Conservation (phyloP, 2,329 filamentous ascomycete genomes). For the Fusarium chlamydosporum region DNA sequence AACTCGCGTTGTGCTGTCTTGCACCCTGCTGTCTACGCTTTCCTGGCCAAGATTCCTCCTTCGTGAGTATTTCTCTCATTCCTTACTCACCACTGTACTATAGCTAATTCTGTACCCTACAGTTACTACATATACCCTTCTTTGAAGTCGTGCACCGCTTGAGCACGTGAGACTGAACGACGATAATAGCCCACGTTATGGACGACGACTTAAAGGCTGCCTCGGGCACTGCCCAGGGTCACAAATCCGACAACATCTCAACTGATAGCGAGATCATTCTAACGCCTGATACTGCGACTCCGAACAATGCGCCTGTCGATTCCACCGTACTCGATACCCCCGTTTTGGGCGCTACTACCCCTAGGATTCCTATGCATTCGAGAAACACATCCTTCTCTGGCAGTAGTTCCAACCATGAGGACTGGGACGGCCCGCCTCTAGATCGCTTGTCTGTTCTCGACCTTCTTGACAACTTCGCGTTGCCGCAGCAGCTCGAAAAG, state of each 20-base stretch:
- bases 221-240: conserved; percentile 31
- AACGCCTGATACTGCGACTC: conserved; percentile 60
- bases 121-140: neutral
- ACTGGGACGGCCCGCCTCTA: conserved; percentile 87
- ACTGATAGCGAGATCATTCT: conserved; percentile 57
- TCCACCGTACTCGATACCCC: conserved; percentile 64
- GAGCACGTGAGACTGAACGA: conserved; percentile 15
- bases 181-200: conserved; percentile 31
- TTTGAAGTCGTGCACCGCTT: neutral
- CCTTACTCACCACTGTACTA: neutral
- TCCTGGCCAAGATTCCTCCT: conserved; percentile 6
- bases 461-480: conserved; percentile 91
- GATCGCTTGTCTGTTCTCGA: conserved; percentile 94
- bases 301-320: conserved; percentile 61
- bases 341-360: conserved; percentile 62
- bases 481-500: conserved; percentile 91
- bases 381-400: conserved; percentile 86
- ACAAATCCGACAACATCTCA: conserved; percentile 48
- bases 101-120: neutral
- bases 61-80: conserved; percentile 14
- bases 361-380: conserved; percentile 73
- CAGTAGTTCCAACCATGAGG: conserved; percentile 87
- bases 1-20: conserved; percentile 24
- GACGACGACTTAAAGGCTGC: conserved; percentile 49
- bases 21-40: conserved; percentile 8